Evolutionary conservation across 2,329 filamentous ascomycete genomes (phyloP).

Genomic region (Neofusicoccum umdonicola): DNA sequence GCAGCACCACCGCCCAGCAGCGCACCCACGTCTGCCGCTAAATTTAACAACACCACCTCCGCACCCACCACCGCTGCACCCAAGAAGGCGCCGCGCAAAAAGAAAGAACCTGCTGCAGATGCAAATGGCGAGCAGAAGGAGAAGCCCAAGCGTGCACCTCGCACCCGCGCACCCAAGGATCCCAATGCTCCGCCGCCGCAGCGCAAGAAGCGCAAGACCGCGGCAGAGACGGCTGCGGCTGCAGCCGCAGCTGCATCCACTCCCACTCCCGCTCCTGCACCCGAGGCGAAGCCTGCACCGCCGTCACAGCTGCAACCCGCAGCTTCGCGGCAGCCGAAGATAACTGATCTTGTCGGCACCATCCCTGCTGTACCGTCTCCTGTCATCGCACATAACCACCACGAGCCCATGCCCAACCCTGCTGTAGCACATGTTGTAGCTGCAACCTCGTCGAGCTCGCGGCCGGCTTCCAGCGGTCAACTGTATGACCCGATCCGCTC

Average conservation of each 20-base stretch:
- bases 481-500: conserved; percentile 88
- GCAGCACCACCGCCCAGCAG: conserved; percentile 25
- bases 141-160: conserved; percentile 46
- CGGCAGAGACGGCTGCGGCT: conserved; percentile 11
- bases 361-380: conserved; percentile 16
- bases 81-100: conserved; percentile 44
- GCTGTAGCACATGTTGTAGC: conserved; percentile 40
- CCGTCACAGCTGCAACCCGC: conserved; percentile 20
- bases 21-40: conserved; percentile 31
- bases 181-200: conserved; percentile 41
- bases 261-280: conserved; percentile 9
- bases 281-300: conserved; percentile 15
- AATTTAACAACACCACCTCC: conserved; percentile 20
- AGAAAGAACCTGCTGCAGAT: conserved; percentile 32
- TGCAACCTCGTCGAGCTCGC: conserved; percentile 48
- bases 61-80: conserved; percentile 37
- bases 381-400: background rate
- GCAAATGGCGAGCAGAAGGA: conserved; percentile 43
- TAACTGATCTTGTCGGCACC: conserved; percentile 39
- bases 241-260: conserved; percentile 5
- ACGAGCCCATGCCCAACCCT: conserved; percentile 33
- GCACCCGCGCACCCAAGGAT: conserved; percentile 50
- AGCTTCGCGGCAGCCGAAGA: conserved; percentile 37
- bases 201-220: conserved; percentile 48
- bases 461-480: conserved; percentile 67